Base-by-base conservation (phyloP, 2,329 filamentous ascomycete species). In the Phoma sp. region DNA sequence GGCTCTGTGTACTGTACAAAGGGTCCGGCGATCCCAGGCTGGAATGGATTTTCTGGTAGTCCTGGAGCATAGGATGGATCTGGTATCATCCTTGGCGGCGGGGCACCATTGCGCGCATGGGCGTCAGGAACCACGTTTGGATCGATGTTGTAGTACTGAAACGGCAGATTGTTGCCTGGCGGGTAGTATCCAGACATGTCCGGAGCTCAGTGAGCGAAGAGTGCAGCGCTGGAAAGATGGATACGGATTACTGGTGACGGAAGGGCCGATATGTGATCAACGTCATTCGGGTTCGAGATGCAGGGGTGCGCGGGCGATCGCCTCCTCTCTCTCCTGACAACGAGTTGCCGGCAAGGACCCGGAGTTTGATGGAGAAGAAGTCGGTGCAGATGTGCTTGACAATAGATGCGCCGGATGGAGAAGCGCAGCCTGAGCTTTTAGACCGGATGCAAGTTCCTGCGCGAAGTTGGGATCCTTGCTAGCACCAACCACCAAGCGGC, bases 141-240 rank as follows among this genome's bases (percentile, higher is more conserved):
- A 55, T 75, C 67, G 55, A 65, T 40, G 32, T 66, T 70, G 63
- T 76, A 76, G 58, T 75, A 76, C 46, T 73, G 71, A 25, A 71
- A 69, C 44, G 72, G 68, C 27, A 71, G 61, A 54, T 67, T 69
- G 36, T 69, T 65, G 58, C 72, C 71, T 39, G 64, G 61, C 36
- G 61, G 64, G 58, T 75, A 75, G 61, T 72, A 74, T 57, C 72
- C 72, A 68, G 73, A 74, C 74, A 76, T 76, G 58, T 59, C 62
- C 67, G 44, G 41, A 38, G 40, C 46, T 51, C 33, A 51, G 41
- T 51, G 64, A 55, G 49, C 50, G 46, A 51, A 49, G 40, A 41
- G 61, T 57, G 62, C 58, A 61, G 63, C 56, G 56, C 59, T 59
- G 49, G 41, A 63, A 57, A 55, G 58, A 56, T 61, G 51, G 54